These are phyloP conservation scores for Solanum appendiculatum DNA, from an alignment of 257 asterid species.

Conservation along the genomic window DNA sequence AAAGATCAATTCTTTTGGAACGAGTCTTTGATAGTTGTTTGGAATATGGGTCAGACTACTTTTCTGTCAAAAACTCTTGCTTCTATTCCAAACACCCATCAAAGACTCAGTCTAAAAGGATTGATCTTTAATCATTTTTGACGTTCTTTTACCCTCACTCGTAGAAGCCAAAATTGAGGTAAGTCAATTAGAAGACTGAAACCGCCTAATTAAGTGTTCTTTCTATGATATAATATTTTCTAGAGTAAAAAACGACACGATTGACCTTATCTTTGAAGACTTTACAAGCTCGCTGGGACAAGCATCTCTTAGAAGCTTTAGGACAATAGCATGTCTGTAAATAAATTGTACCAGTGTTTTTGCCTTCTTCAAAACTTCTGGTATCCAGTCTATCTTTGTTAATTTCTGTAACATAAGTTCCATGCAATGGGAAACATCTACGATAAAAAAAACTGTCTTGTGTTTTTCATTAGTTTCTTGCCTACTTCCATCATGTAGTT, in stretches of 20 bases:
- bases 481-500: conserved; percentile 36
- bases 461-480: conserved; percentile 20
- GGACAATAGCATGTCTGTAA: conserved; percentile 7
- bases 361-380: conserved; percentile 28
- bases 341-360: conserved; percentile 30
- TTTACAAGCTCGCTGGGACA: conserved; percentile 7
- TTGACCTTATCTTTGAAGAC: neutral
- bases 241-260: conserved; percentile 3
- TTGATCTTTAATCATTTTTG: too few species aligned
- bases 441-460: conserved; percentile 40
- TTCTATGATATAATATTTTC: conserved; percentile 36
- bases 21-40: conserved; percentile 17
- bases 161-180: conserved; percentile 6
- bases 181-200: conserved; percentile 16
- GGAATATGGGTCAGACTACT: too few species aligned
- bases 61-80: too few species aligned
- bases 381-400: neutral
- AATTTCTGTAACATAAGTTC: conserved; percentile 10
- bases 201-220: conserved; percentile 11
- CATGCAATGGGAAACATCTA: neutral
- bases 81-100: neutral
- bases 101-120: conserved; percentile 38
- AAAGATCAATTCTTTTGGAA: conserved; percentile 27
- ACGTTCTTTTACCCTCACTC: conserved; percentile 4
- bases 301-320: conserved; percentile 14